A percentile compares a stretch with the other conserved stretches of the same genome.
These are phyloP conservation scores for Psidium friedrichsthalianum DNA, from an alignment of 345 rosid genomes.

Conservation along the genomic window DNA sequence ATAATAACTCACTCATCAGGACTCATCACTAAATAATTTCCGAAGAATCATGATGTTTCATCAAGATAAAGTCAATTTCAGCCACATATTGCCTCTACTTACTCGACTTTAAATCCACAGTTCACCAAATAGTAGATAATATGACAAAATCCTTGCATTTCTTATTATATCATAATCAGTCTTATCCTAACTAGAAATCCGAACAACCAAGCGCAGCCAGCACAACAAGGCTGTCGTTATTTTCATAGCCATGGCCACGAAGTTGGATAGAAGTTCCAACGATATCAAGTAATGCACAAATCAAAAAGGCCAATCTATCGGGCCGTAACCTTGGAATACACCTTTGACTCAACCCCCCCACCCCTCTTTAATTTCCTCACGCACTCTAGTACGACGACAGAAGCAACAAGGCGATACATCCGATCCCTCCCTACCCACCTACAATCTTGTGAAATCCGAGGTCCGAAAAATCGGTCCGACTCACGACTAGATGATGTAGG, in stretches of 20 bases:
- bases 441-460: neutral
- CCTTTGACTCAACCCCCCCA: neutral
- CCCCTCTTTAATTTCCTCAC: too few relatives aligned
- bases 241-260: neutral
- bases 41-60: too few relatives aligned
- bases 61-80: too few relatives aligned
- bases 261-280: neutral
- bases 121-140: too few relatives aligned
- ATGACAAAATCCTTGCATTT: too few relatives aligned
- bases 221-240: neutral
- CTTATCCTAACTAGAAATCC: too few relatives aligned
- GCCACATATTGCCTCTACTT: too few relatives aligned
- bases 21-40: too few relatives aligned
- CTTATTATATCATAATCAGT: too few relatives aligned
- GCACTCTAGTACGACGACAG: neutral
- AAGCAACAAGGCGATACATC: neutral
- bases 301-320: neutral
- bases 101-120: too few relatives aligned
- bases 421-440: neutral
- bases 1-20: too few relatives aligned
- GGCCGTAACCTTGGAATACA: neutral
- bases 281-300: neutral
- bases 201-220: too few relatives aligned
- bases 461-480: neutral
- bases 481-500: neutral